These are phyloP conservation scores for Globisporangium canariense DNA, from an alignment of 352 stramenopile genomes.

Conservation along the genomic window DNA sequence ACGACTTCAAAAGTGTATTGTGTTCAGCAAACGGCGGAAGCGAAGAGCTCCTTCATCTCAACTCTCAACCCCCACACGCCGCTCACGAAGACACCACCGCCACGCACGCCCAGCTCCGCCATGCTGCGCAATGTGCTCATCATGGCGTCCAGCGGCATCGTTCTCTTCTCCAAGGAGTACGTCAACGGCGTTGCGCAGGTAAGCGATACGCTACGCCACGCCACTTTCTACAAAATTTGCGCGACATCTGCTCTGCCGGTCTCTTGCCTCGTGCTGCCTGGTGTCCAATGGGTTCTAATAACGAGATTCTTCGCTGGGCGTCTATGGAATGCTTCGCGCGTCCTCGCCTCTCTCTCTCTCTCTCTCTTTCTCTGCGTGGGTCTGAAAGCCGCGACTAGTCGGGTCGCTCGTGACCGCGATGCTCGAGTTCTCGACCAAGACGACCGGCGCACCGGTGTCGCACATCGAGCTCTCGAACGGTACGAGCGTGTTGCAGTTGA, in stretches of 20 bases:
- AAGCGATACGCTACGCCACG: constrained; percentile 1
- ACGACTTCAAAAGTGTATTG: background rate
- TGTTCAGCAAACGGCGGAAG: constrained; percentile 1
- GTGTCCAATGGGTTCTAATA: constrained; percentile 3
- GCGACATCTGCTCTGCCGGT: background rate
- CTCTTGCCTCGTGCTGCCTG: background rate
- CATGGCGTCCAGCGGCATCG: constrained; percentile 90
- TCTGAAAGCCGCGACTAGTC: constrained; percentile 74
- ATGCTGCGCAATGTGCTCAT: constrained; percentile 93
- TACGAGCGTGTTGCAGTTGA: constrained; percentile 19
- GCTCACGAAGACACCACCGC: background rate
- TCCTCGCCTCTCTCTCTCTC: too few relatives aligned
- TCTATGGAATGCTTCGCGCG: background rate
- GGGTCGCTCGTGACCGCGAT: constrained; percentile 90
- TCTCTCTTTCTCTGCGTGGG: background rate
- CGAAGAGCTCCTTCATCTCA: background rate
- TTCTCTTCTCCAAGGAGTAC: constrained; percentile 93
- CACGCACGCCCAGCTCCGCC: background rate
- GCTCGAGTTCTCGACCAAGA: constrained; percentile 90
- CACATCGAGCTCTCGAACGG: constrained; percentile 88
- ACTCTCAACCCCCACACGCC: background rate
- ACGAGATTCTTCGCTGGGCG: constrained; percentile 4
- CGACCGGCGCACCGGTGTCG: constrained; percentile 84
- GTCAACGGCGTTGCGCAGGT: constrained; percentile 84
- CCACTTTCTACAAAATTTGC: background rate